A percentile compares a stretch with the other conserved stretches of the same genome.
These are phyloP conservation scores for Camelina neglecta DNA, from an alignment of 345 rosid species.

Conservation along the genomic window DNA sequence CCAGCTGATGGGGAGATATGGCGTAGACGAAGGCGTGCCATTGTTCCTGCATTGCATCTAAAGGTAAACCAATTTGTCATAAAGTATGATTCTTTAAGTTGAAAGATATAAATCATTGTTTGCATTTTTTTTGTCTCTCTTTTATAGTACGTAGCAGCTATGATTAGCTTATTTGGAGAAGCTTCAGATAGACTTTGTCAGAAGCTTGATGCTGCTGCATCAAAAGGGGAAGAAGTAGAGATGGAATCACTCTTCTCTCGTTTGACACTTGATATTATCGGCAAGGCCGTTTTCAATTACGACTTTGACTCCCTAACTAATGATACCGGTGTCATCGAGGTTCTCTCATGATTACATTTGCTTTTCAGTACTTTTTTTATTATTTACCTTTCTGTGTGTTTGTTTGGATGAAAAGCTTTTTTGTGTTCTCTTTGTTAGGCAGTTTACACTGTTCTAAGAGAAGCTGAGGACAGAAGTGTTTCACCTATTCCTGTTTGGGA, in stretches of 20 bases:
- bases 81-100: not conserved
- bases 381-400: not conserved
- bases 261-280: slow-evolving; percentile 88
- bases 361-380: not conserved
- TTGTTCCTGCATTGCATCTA: slow-evolving; percentile 92
- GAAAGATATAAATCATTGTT: slow-evolving; percentile 11
- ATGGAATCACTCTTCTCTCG: slow-evolving; percentile 98
- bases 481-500: slow-evolving; percentile 94
- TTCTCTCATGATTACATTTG: slow-evolving; percentile 34
- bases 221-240: slow-evolving; percentile 81
- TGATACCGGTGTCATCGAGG: slow-evolving; percentile 98
- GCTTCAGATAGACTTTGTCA: slow-evolving; percentile 86
- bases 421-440: slow-evolving; percentile 58
- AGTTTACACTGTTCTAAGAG: slow-evolving; percentile 86
- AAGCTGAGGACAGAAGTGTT: slow-evolving; percentile 97
- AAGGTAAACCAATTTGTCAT: slow-evolving; percentile 53
- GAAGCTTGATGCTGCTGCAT: slow-evolving; percentile 80
- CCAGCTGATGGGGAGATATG: slow-evolving; percentile 98
- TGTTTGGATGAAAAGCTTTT: slow-evolving; percentile 8
- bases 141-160: slow-evolving; percentile 84
- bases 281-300: slow-evolving; percentile 94
- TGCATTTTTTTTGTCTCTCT: slow-evolving; percentile 10
- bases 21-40: slow-evolving; percentile 90
- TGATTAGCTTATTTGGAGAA: slow-evolving; percentile 84
- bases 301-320: slow-evolving; percentile 92